These are phyloP conservation scores for Penicillium glabrum DNA, from an alignment of 2,329 filamentous ascomycete genomes.

Conservation along the genomic window DNA sequence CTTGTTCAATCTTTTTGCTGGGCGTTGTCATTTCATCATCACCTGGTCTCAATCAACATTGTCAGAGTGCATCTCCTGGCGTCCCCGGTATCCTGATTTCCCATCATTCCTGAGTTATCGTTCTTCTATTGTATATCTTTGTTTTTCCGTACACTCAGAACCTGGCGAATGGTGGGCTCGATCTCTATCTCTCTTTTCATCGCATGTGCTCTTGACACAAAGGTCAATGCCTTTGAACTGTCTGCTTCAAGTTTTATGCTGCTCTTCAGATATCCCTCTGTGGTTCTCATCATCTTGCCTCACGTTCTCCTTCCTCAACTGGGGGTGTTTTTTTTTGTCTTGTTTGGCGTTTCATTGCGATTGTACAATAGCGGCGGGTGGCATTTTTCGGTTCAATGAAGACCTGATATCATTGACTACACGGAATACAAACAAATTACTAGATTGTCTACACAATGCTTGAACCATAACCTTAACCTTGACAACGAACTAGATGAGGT, in stretches of 20 bases:
- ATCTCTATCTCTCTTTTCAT: slow-evolving; percentile 6
- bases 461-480: background rate
- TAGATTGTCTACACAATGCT: background rate
- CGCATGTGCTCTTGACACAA: background rate
- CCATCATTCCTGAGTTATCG: slow-evolving; percentile 12
- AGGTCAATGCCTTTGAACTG: background rate
- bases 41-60: slow-evolving; percentile 9
- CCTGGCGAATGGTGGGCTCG: slow-evolving; percentile 8
- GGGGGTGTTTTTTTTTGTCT: slow-evolving; percentile 2
- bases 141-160: slow-evolving; percentile 8
- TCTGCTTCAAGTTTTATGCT: slow-evolving; percentile 4
- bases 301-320: slow-evolving; percentile 4
- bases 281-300: slow-evolving; percentile 12
- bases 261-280: slow-evolving; percentile 23
- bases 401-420: slow-evolving; percentile 9
- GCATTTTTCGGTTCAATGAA: slow-evolving; percentile 22
- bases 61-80: slow-evolving; percentile 28
- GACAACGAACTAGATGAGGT: background rate
- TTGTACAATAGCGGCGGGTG: slow-evolving; percentile 24
- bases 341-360: slow-evolving; percentile 16
- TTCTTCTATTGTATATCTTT: slow-evolving; percentile 17
- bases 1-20: background rate
- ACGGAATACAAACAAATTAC: slow-evolving; percentile 1
- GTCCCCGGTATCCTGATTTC: slow-evolving; percentile 23
- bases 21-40: slow-evolving; percentile 1